Base-by-base conservation (phyloP, 2,329 filamentous ascomycete species). In the Septoria petroselini region DNA sequence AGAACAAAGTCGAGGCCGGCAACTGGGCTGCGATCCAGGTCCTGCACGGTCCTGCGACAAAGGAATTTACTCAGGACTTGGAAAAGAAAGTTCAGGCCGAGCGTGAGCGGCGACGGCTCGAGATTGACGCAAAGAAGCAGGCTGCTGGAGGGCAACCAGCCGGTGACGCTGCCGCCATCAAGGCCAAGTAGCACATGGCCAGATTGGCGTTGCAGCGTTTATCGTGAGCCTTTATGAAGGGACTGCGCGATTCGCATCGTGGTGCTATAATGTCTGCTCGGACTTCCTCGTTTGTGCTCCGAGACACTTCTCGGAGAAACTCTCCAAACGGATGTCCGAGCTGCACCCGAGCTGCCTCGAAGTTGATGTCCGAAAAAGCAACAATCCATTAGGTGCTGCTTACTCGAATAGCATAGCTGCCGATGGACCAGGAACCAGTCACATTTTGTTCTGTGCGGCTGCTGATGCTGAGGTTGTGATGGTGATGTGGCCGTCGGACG, bases 1-100 rank as follows among this genome's bases (percentile, higher is more conserved):
- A 81, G 55, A 81, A 77, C 47, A 89, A 89, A 70, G 81, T 79
- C 49, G 83, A 88, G 49, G 87, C 86, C 1, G 83, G 83, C 0
- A 72, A 78, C 11, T 82, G 79, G 57, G 86, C 86, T 1, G 87
- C 87, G 1, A 68, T 72, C 34, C 72, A 74, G 58, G 85, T 84
- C 0, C 61, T 91, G 64, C 41, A 59, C 47, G 72, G 76, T 34
- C 25, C 43, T 9, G 83, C 61, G 35, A 54, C 35, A 6, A 65
- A 62, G 50, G 52, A 39, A 1, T 31, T 67, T 17, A 57, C 69
- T 7, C 58, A 65, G 8, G 57, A 64, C 17, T 60, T 62, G 31
- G 62, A 58, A 51, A 34, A 54, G 44, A 53, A 57, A 47, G 39
- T 58, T 25, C 38, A 50, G 23, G 42, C 42, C 38, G 49, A 48